Evolutionary conservation across 1,284 basidiomycete species (phyloP).

Genomic region (Malassezia yamatoensis): DNA sequence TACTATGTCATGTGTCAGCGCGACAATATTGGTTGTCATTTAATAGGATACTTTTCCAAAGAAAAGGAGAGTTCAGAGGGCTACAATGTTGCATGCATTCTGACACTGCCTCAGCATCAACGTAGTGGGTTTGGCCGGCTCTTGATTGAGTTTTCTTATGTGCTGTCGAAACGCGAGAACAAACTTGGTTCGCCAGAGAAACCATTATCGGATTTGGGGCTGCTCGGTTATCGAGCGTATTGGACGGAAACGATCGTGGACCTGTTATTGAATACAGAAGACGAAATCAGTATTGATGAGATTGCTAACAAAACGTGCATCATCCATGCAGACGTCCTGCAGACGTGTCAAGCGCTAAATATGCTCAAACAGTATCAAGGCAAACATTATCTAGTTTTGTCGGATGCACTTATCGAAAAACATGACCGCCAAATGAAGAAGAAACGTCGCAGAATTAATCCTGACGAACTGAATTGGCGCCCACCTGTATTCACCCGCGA

Average conservation of each 20-base stretch:
- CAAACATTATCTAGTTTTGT: constrained; percentile 83
- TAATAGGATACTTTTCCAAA: constrained; percentile 97
- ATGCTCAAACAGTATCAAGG: constrained; percentile 95
- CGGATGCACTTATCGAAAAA: constrained; percentile 79
- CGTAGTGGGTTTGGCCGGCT: constrained; percentile 88
- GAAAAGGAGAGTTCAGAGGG: constrained; percentile 97
- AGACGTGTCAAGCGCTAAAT: constrained; percentile 91
- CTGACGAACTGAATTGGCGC: constrained; percentile 76
- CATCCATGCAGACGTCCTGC: constrained; percentile 91
- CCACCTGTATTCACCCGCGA: constrained; percentile 53
- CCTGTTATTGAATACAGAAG: constrained; percentile 59
- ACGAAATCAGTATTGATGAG: constrained; percentile 84
- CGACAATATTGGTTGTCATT: constrained; percentile 80
- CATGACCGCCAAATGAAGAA: constrained; percentile 76
- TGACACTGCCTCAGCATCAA: constrained; percentile 94
- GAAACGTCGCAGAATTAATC: constrained; percentile 66
- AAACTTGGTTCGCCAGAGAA: constrained; percentile 97
- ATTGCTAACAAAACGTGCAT: constrained; percentile 95
- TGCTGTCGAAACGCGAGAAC: constrained; percentile 88
- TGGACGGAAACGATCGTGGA: constrained; percentile 98
- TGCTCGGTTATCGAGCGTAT: constrained; percentile 86
- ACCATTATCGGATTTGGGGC: constrained; percentile 84
- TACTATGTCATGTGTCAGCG: constrained; percentile 93
- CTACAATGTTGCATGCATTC: constrained; percentile 97
- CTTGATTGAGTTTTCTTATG: constrained; percentile 96